Base-by-base conservation (phyloP, 352 stramenopile species). In the Phytophthora litchii region DNA sequence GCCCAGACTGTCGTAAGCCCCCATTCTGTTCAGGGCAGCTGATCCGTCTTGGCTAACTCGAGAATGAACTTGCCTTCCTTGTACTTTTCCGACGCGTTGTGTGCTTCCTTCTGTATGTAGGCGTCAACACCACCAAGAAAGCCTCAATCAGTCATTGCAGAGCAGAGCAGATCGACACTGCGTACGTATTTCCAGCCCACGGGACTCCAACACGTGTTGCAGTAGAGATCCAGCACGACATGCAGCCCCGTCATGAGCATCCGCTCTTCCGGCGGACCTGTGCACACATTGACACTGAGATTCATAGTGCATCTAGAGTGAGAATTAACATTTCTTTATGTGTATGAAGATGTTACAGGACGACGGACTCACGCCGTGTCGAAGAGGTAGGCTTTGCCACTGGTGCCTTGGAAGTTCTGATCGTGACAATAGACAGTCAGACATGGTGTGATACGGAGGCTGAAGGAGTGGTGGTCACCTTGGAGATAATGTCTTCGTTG, bases 11-110 rank as follows among this genome's bases (percentile, higher is more conserved):
- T 23, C 37, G 53, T 64, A 64, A 57, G 52, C 51, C 54, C 51
- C 54, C 3, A 9, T 63, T 43, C 27, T 62, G 34, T 27, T 76
- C 45, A 73, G 13, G 64, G 54, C 58, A 66, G 43, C 54, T 81
- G 78, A 43, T 84, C 62, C 40, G 82, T 91, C 72, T 97, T 92
- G 61, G 96, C 95, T 60, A 98, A 93, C 71, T 99, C 94, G 55
- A 99, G 88, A 68, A 99, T 98, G 74, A 94, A 98, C 61, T 98
- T 98, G 56, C 94, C 94, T 74, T 98, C 93, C 70, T 98, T 98
- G 80, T 98, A 98, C 69, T 97, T 97, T 72, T 98, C 89, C 63
- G 73, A 92, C 36, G 82, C 71, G 49, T 98, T 91, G 55, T 98
- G 94, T 32, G 94, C 94, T 63, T 94, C 94, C 61, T 92, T 83